Base-by-base conservation (phyloP, 1,139 yeast species). In the Sugiyamaella paludigena region DNA sequence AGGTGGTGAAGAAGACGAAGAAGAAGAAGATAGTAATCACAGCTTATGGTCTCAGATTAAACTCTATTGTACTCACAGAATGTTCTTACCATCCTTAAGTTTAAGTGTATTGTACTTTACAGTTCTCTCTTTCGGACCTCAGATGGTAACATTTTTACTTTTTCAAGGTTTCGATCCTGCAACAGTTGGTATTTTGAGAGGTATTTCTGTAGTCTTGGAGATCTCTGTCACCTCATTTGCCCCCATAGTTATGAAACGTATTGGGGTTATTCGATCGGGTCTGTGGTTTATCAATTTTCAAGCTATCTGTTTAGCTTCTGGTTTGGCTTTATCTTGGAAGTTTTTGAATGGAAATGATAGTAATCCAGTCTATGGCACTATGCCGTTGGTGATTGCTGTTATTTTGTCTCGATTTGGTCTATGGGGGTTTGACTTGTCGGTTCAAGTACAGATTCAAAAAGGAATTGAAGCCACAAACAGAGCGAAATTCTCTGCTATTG, bases 61-160 rank as follows among this genome's bases (percentile, higher is more conserved):
- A 57, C 69, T 77, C 11, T 82, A 70, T 53, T 68, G 75, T 35
- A 66, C 61, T 2, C 82, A 80, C n/a, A 78, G 79, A 27, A 72
- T 70, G 54, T 74, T 77, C 48, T 64, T 70, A 2, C 80, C 82
- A 4, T 78, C 71, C 0, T 72, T 75, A 5, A 67, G 69, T 8
- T 45, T 65, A 6, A 54, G 69, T 2, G 39, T 64, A n/a, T 53
- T 68, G 1, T 67, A 69, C 52, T 55, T 66, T 43, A 69, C 72
- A 0, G 72, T 69, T 2, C 57, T 69, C 10, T 65, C 70, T 1
- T 69, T 69, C 53, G 72, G 72, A 3, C 62, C 63, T 10, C 67
- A 64, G 28, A 65, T 68, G 44, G 62, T 68, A 16, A 64, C 70
- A 0, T 68, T 60, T 37, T 51, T 69, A 16, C 52, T 68, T 2